Percentiles rank a stretch among this genome's conserved stretches.
Conservation (phyloP, 2,329 filamentous ascomycete genomes). For the Hypoxylon sp. region DNA sequence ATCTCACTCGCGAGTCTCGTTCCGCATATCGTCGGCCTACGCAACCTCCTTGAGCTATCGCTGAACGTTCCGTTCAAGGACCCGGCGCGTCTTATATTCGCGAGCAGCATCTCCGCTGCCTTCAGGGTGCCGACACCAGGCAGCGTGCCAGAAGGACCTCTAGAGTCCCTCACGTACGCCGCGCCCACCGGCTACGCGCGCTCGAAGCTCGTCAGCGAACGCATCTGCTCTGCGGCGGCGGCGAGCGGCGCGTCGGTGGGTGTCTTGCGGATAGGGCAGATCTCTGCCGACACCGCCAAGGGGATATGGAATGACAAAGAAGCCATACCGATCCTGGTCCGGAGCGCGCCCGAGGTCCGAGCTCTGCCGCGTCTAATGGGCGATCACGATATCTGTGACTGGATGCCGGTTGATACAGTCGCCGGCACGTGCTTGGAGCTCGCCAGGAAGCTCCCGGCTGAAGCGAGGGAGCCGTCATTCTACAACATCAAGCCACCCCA, state of each 20-base stretch:
- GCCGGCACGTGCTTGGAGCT: constrained; percentile 40
- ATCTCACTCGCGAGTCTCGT: constrained; percentile 56
- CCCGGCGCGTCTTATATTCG: constrained; percentile 49
- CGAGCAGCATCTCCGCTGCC: constrained; percentile 50
- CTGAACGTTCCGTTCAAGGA: constrained; percentile 37
- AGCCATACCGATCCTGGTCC: constrained; percentile 40
- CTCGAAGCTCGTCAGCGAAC: constrained; percentile 51
- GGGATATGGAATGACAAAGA: constrained; percentile 45
- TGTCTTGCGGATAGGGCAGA: constrained; percentile 49
- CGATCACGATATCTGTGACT: constrained; percentile 40
- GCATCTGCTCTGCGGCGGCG: constrained; percentile 45
- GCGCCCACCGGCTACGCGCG: constrained; percentile 47
- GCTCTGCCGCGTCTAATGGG: constrained; percentile 38
- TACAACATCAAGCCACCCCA: constrained; percentile 42
- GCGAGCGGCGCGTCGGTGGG: constrained; percentile 37
- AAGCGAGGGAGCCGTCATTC: constrained; percentile 24
- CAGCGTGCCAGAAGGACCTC: constrained; percentile 42
- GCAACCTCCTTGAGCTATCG: constrained; percentile 51
- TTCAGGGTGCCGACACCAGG: constrained; percentile 42
- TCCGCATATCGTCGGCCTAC: constrained; percentile 52
- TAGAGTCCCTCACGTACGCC: constrained; percentile 41
- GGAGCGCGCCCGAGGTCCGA: constrained; percentile 33
- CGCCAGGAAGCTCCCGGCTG: constrained; percentile 16
- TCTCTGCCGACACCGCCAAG: constrained; percentile 45
- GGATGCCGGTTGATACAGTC: constrained; percentile 46